Conservation (phyloP, 192 early-diverging fungal species). For the Allomyces javanicus region DNA sequence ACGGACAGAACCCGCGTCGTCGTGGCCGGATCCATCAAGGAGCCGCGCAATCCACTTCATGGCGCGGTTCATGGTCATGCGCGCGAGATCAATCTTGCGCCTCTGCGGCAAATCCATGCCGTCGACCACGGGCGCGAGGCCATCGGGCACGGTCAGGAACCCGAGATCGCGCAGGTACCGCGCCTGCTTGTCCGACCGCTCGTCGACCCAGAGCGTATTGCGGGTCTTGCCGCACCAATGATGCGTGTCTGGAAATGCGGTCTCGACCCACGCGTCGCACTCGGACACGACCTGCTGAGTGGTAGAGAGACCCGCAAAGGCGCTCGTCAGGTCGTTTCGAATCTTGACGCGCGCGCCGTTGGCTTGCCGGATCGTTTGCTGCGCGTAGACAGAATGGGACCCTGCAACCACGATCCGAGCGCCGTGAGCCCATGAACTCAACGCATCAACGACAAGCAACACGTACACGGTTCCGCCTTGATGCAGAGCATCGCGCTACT, state of each 20-base stretch:
- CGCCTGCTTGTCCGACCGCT: constrained; percentile 30
- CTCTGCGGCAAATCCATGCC: too few relatives aligned
- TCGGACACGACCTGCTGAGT: neutral
- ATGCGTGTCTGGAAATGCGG: neutral
- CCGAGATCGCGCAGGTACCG: constrained; percentile 27
- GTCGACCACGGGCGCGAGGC: constrained; percentile 3
- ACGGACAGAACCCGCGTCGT: too few relatives aligned
- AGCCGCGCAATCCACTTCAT: too few relatives aligned
- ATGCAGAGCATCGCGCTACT: neutral
- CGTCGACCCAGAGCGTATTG: constrained; percentile 16
- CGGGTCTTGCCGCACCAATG: constrained; percentile 6
- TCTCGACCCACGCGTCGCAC: neutral
- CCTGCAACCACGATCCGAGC: neutral
- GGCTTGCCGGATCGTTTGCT: neutral
- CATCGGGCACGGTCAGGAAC: constrained; percentile 19
- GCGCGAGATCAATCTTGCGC: too few relatives aligned
- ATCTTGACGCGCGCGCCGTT: neutral
- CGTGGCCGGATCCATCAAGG: too few relatives aligned
- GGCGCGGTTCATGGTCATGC: too few relatives aligned
- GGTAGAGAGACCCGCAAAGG: neutral
- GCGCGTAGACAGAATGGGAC: neutral
- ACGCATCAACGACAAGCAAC: neutral
- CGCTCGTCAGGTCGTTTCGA: neutral
- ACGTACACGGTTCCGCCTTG: neutral
- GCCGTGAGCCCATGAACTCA: neutral